Evolutionary conservation across 495 filamentous ascomycete genomes (phyloP).

Genomic region (Penicillium chermesinum): DNA sequence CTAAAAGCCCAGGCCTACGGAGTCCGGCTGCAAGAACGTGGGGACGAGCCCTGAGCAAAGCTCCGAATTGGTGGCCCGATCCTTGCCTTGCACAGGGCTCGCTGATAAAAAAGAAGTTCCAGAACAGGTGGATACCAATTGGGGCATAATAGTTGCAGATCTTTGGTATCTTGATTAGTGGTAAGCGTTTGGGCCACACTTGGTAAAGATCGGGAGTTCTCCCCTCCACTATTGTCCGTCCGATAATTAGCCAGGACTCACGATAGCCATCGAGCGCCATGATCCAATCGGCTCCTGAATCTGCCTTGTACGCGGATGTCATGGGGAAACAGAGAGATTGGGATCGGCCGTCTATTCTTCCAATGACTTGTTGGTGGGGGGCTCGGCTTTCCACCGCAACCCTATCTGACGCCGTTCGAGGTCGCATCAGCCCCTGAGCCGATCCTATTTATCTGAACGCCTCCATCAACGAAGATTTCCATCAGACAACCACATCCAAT

Average conservation of each 20-base stretch:
- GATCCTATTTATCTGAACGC: background rate
- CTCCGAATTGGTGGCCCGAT: background rate
- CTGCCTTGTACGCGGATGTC: too few species aligned
- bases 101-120: too few species aligned
- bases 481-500: background rate
- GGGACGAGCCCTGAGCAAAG: too few species aligned
- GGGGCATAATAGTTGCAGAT: background rate
- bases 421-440: background rate
- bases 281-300: too few species aligned
- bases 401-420: background rate
- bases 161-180: too few species aligned
- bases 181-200: too few species aligned
- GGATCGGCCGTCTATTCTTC: slow-evolving; percentile 2
- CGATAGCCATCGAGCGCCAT: too few species aligned
- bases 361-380: slow-evolving; percentile 3
- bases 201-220: too few species aligned
- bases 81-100: too few species aligned
- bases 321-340: background rate
- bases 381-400: slow-evolving; percentile 1
- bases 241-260: too few species aligned
- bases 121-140: background rate
- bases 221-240: too few species aligned
- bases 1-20: background rate
- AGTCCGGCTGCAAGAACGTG: background rate
- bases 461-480: background rate